phyloP scores from a whole-genome alignment of 2,329 filamentous ascomycete genomes.

The Aspergillus ochraceus region DNA sequence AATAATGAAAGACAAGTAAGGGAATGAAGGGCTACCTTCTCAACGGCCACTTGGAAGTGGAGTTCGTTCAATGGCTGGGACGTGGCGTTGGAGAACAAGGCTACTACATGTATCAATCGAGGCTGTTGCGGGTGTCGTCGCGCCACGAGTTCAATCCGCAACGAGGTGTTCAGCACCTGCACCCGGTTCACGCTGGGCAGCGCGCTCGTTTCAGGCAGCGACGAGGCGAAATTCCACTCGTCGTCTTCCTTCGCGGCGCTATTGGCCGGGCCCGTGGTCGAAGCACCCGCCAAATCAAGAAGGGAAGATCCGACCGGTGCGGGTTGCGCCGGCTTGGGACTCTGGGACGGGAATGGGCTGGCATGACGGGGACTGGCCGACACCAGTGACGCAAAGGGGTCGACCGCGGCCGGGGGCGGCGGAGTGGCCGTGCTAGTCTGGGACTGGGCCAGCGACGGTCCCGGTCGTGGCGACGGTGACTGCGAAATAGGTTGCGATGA shows the following conservation, averaged over 20 bases:
- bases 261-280: conserved; percentile 22
- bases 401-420: conserved; percentile 44
- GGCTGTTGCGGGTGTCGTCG: conserved; percentile 55
- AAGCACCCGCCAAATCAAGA: conserved; percentile 32
- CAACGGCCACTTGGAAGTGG: conserved; percentile 89
- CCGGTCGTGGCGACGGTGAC: conserved; percentile 50
- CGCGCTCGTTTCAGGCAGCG: conserved; percentile 63
- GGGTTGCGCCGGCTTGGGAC: conserved; percentile 19
- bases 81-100: conserved; percentile 82
- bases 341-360: conserved; percentile 37
- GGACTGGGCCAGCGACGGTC: conserved; percentile 20
- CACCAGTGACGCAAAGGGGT: conserved; percentile 62
- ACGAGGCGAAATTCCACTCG: conserved; percentile 91
- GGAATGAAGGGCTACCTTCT: conserved; percentile 64
- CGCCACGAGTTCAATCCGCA: conserved; percentile 74
- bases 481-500: conserved; percentile 50
- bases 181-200: conserved; percentile 64
- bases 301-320: conserved; percentile 30
- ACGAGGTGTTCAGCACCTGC: conserved; percentile 66
- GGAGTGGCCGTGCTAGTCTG: conserved; percentile 32
- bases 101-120: conserved; percentile 67
- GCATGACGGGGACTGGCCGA: conserved; percentile 53
- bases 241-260: conserved; percentile 65
- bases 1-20: neutral
- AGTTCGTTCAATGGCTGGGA: conserved; percentile 71